A percentile compares a stretch with the other conserved stretches of the same genome.
Conservation (phyloP, 2,329 filamentous ascomycete species). For the Stemphylium beticola region DNA sequence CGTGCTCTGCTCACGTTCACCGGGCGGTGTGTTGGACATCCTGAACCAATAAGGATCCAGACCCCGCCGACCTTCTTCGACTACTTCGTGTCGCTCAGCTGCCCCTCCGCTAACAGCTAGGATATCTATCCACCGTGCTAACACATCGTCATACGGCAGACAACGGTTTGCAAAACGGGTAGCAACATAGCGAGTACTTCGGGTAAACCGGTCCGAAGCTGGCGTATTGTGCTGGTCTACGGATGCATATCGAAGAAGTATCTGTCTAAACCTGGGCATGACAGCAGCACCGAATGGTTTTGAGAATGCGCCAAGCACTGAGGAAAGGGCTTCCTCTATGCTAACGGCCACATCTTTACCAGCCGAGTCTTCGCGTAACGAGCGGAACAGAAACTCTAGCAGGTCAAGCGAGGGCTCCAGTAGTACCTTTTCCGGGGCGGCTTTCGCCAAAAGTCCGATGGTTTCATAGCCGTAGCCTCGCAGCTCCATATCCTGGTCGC, state of each 20-base stretch:
- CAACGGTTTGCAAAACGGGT: slow-evolving; percentile 91
- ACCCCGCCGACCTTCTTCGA: slow-evolving; percentile 89
- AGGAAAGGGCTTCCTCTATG: slow-evolving; percentile 87
- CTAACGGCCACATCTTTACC: slow-evolving; percentile 78
- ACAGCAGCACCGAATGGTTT: slow-evolving; percentile 50
- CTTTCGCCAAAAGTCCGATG: slow-evolving; percentile 78
- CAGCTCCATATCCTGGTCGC: slow-evolving; percentile 65
- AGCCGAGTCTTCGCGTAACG: slow-evolving; percentile 78
- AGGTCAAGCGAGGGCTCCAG: slow-evolving; percentile 60
- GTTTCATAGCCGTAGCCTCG: slow-evolving; percentile 88
- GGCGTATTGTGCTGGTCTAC: slow-evolving; percentile 20
- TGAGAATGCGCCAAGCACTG: slow-evolving; percentile 68
- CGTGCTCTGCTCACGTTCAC: slow-evolving; percentile 25
- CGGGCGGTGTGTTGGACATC: slow-evolving; percentile 59
- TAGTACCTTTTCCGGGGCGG: slow-evolving; percentile 65
- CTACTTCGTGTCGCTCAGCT: slow-evolving; percentile 78
- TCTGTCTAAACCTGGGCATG: slow-evolving; percentile 49
- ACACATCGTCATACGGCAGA: slow-evolving; percentile 77
- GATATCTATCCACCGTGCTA: slow-evolving; percentile 87
- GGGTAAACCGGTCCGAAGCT: slow-evolving; percentile 50
- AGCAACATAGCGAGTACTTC: slow-evolving; percentile 78
- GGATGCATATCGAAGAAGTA: slow-evolving; percentile 43
- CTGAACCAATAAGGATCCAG: slow-evolving; percentile 79
- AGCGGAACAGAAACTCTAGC: slow-evolving; percentile 81
- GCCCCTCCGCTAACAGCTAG: slow-evolving; percentile 73